Percentiles rank a stretch among this genome's conserved stretches.
These are phyloP conservation scores for Metschnikowia noctiluminum DNA, from an alignment of 805 yeast genomes.

Conservation along the genomic window DNA sequence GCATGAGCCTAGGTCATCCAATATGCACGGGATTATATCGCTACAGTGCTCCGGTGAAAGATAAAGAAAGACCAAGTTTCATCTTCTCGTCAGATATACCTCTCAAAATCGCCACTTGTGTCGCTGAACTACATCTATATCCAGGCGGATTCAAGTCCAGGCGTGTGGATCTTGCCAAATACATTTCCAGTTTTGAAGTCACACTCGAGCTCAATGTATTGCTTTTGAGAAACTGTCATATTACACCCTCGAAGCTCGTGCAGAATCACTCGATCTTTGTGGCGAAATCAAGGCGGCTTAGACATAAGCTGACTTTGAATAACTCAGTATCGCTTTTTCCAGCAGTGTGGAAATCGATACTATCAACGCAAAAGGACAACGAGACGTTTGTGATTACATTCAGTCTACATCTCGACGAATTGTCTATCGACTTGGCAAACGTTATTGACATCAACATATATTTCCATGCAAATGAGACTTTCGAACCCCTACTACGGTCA, in stretches of 20 bases:
- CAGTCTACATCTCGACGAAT: conserved; percentile 22
- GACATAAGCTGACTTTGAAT: neutral
- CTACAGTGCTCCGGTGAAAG: conserved; percentile 18
- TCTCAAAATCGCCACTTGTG: conserved; percentile 18
- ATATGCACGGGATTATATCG: conserved; percentile 8
- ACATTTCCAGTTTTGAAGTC: conserved; percentile 21
- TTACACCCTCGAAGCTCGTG: conserved; percentile 33
- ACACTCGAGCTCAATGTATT: conserved; percentile 36
- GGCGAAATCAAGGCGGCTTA: conserved; percentile 21
- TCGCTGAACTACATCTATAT: conserved; percentile 15
- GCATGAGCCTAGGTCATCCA: neutral
- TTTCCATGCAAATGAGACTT: conserved; percentile 31
- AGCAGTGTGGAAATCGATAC: conserved; percentile 14
- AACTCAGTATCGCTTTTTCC: conserved; percentile 7
- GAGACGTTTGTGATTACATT: conserved; percentile 36
- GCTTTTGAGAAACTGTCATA: conserved; percentile 25
- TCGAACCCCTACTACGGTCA: conserved; percentile 26
- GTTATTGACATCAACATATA: conserved; percentile 17
- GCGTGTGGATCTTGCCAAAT: conserved; percentile 16
- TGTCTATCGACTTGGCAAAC: conserved; percentile 20
- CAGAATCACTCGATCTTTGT: conserved; percentile 32
- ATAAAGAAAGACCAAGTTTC: conserved; percentile 36
- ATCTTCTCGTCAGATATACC: conserved; percentile 37
- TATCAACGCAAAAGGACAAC: conserved; percentile 13
- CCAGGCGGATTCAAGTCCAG: conserved; percentile 13